Evolutionary conservation across 345 rosid genomes (phyloP), one percentile per base, ranked within the genome.

Genomic region (Murraya koenigii): DNA sequence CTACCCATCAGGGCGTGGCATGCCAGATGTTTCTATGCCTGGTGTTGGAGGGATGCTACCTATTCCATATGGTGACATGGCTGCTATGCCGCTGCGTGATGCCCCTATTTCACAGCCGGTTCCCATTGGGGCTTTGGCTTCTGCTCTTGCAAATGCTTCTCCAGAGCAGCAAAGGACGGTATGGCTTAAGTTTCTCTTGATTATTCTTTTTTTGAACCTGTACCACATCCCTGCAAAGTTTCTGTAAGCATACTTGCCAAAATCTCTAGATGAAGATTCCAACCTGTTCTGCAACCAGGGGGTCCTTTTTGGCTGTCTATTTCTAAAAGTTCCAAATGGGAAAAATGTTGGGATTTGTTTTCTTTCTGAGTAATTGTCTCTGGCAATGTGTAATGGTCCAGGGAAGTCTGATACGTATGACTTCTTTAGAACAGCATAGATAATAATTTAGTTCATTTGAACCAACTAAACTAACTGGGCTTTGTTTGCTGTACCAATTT

Each of bases 121-220:
- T 76, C 98, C 98, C 1, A 89, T 95, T 44, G 93, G 91, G 66
- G 96, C 98, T 79, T 77, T 95, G 88, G 93, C 97, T 75, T 74
- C 91, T 77, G 88, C 92, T 6, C 98, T 95, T 66, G 99, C 99
- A 55, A 92, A 95, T 88, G 90, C 99, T 49, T 56, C 84, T 70
- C 93, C 97, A 23, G 98, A 93, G 49, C 92, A 90, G 80, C 98
- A 93, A 90, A 90, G 98, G 75, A 93, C 90, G 86, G 98, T 95
- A 90, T 8, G 15, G 84, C 64, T 41, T 61, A 17, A n/a, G 32
- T 63, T 36, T 28, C 58, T 58, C 8, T 60, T 41, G 6, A 9
- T 59, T 30, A 49, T 56, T 38, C 7, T 15, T 23, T 8, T 30
- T 19, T 36, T 58, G n/a, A 30, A 49, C 19, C 39, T 19, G 49